phyloP scores from a whole-genome alignment of 139 green algal genomes.

The Protoeuglena noctilucae region DNA sequence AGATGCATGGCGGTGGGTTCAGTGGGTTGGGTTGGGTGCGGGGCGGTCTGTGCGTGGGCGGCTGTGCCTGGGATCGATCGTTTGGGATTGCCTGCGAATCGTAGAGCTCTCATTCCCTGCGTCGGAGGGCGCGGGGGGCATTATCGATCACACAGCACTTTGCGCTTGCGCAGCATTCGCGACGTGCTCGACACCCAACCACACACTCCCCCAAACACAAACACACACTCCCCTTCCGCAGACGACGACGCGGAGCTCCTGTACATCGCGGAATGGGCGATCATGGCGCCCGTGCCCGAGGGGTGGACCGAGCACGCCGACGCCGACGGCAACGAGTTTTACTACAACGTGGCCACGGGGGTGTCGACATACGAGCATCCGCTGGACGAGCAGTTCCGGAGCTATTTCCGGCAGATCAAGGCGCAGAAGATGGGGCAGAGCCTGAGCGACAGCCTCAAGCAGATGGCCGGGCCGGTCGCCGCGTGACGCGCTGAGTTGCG shows the following conservation, averaged over 20 bases:
- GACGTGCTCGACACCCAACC: no score
- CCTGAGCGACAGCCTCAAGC: neutral
- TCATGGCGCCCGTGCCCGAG: conserved; percentile 44
- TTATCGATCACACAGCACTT: no score
- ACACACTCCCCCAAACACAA: no score
- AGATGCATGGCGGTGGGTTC: no score
- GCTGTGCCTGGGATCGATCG: conserved; percentile 38
- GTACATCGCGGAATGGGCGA: conserved; percentile 60
- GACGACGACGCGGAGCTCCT: conserved; percentile 38
- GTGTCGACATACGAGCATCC: conserved; percentile 52
- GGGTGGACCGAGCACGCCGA: conserved; percentile 50
- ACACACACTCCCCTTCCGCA: no score
- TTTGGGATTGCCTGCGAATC: no score
- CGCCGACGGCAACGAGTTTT: conserved; percentile 28
- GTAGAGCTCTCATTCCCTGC: no score
- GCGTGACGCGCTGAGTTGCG: no score
- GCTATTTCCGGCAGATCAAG: conserved; percentile 12
- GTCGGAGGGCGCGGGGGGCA: no score
- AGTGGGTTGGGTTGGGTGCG: no score
- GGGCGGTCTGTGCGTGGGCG: neutral
- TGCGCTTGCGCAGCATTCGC: no score
- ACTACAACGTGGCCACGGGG: conserved; percentile 35
- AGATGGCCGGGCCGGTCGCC: no score
- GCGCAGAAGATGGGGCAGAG: neutral
- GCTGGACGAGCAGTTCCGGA: conserved; percentile 46